phyloP scores from a whole-genome alignment of 2,329 filamentous ascomycete species.

The Chaetothyriales sp. region DNA sequence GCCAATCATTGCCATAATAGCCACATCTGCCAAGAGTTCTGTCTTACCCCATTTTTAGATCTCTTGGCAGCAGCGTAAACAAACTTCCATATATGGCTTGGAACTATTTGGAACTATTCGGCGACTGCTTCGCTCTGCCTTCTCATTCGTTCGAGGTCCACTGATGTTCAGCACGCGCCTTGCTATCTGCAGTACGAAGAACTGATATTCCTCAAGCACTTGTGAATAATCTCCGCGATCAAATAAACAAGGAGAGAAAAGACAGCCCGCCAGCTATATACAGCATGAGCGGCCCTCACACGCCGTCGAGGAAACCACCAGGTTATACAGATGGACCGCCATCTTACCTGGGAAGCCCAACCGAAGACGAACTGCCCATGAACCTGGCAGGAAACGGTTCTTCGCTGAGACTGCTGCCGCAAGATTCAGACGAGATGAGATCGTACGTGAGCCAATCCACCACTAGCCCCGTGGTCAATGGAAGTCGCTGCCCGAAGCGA shows the following conservation, averaged over 20 bases:
- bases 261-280: not conserved
- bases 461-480: conserved; percentile 7
- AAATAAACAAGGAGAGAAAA: not conserved
- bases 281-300: conserved; percentile 12
- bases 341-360: conserved; percentile 22
- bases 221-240: not conserved
- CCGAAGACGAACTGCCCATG: conserved; percentile 20
- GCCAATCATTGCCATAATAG: too few relatives aligned
- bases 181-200: not conserved
- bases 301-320: conserved; percentile 18
- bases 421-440: conserved; percentile 24
- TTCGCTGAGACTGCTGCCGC: conserved; percentile 32
- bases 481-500: conserved; percentile 10
- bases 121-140: not conserved
- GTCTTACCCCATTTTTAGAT: too few relatives aligned
- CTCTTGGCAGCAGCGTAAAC: too few relatives aligned
- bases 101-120: too few relatives aligned
- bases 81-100: not conserved
- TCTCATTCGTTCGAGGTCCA: not conserved
- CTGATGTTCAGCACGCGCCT: not conserved
- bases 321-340: conserved; percentile 30
- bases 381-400: conserved; percentile 22
- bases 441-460: conserved; percentile 24
- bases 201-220: not conserved
- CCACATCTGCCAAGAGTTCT: too few relatives aligned